Evolutionary conservation across 108 stramenopile species (phyloP), one percentile per base, ranked within the genome.

Genomic region (Parietichytrium sp.): DNA sequence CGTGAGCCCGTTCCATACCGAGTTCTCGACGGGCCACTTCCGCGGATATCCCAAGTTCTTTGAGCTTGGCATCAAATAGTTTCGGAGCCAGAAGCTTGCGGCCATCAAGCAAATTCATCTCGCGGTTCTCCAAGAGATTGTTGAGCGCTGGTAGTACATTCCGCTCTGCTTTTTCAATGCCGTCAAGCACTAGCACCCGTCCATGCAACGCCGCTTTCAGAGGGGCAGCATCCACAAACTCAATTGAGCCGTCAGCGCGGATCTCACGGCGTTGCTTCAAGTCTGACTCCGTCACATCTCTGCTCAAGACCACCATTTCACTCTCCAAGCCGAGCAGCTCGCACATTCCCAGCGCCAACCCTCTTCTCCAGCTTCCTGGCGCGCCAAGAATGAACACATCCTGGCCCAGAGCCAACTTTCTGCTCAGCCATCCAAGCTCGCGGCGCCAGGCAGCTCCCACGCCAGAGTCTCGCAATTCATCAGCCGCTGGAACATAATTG

Each of bases 151-250:
- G 85, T 0, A 86, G 81, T 13, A 86, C 85, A 47, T 86, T 86
- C 33, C 85, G 79, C 83, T 86, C 85, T 25, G 83, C 85, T n/a
- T 36, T 52, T 29, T 86, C 85, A 0, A 86, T 23, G 49, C 85
- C 85, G 31, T 86, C 85, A 25, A 86, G 54, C 16, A 86, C 29
- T 29, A 96, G 82, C 3, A 96, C 80, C 13, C 94, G 85, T 13
- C 95, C 95, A 31, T 90, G 49, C 8, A 93, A 81, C 2, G 95
- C 95, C 20, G 95, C 95, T 53, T 88, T 52, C 10, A 96, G 93
- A 0, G 94, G 94, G 26, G 94, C 89, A 77, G 90, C 91, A 85
- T 93, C 86, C 81, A 83, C 81, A 53, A 89, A 94, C 52, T 30
- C 61, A 20, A 80, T 47, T 15, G 25, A 7, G 30, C 54, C 80